Evolutionary conservation across 2,329 filamentous ascomycete genomes (phyloP), one percentile per base, ranked within the genome.

Genomic region (Pseudogymnoascus sp.): DNA sequence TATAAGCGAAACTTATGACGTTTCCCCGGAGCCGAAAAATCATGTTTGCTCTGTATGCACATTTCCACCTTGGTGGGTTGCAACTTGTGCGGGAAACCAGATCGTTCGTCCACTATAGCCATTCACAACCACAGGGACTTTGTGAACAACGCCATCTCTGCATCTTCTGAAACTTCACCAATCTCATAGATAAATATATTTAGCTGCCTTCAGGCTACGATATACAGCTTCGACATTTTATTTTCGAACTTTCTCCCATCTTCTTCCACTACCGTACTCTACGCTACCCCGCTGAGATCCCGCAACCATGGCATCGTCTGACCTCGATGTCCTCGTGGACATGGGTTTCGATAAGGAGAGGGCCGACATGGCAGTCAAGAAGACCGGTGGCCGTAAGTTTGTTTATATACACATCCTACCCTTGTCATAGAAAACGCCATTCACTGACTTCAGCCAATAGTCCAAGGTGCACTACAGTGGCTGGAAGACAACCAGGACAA

Each of bases 391-490:
- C 64, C 78, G 92, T 91, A 79, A 77, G 89, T 79, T 26, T 35
- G 16, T 44, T 21, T 60, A 21, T 59, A 37, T 59, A n/a, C n/a
- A 31, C 37, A 33, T 24, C 24, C 33, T 14, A 61, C 16, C 61
- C 59, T 6, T 61, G 59, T 24, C 59, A 16, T 53, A 7, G 3
- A 53, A 53, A 31, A 53, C 47, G 26, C 47, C 29, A 38, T 37
- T 8, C 26, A 37, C 56, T 31, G 14, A 53, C 47, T 31, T 1
- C 24, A 31, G 31, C 16, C 37, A 60, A 19, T 66, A 93, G 90
- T 97, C 56, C 88, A 95, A 74, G 89, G 87, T 68, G 95, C 95
- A 61, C 83, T 99, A 64, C 90, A 96, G 78, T 99, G 95, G 95
- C 84, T 99, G 1, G 93, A 96, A 74, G 85, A 89, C 70, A 96